phyloP scores from a whole-genome alignment of 495 filamentous ascomycete species.

The Xylaria bambusicola region DNA sequence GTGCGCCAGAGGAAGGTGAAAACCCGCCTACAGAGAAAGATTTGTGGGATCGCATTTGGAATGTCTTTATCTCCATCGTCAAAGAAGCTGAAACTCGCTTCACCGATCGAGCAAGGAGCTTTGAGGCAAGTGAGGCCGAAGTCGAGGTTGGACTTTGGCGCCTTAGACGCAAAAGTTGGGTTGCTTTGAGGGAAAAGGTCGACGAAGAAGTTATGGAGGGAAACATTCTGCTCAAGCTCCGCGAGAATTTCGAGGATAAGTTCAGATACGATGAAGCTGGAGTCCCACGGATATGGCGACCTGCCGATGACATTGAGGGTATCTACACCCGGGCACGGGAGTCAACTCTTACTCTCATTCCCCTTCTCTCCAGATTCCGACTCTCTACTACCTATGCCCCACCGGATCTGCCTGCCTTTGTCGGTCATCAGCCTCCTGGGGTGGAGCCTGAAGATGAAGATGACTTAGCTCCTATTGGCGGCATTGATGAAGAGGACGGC shows the following conservation, averaged over 20 bases:
- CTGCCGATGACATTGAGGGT: constrained; percentile 95
- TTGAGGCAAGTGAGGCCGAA: constrained; percentile 88
- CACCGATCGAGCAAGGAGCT: constrained; percentile 82
- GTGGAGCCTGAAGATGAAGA: constrained; percentile 85
- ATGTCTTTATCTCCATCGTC: constrained; percentile 79
- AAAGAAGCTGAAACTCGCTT: constrained; percentile 83
- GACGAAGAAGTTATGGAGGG: constrained; percentile 98
- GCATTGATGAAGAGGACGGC: constrained; percentile 88
- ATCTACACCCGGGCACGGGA: constrained; percentile 88
- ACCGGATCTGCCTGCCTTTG: constrained; percentile 80
- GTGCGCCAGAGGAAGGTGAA: constrained; percentile 75
- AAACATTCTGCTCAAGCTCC: constrained; percentile 90
- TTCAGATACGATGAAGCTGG: constrained; percentile 97
- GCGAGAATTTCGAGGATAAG: constrained; percentile 98
- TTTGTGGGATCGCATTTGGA: constrained; percentile 97
- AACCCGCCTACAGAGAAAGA: constrained; percentile 73
- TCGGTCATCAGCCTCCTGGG: constrained; percentile 76
- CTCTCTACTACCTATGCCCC: constrained; percentile 66
- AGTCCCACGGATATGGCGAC: constrained; percentile 95
- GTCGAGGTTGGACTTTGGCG: constrained; percentile 93
- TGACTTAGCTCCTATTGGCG: constrained; percentile 80
- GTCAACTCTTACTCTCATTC: constrained; percentile 85
- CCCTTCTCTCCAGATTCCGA: constrained; percentile 82
- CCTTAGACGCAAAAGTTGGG: constrained; percentile 90
- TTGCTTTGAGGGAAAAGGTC: constrained; percentile 82